Evolutionary conservation across 148 eudicot species (phyloP), one percentile per base, ranked within the genome.

Genomic region (Arbutus unedo): DNA sequence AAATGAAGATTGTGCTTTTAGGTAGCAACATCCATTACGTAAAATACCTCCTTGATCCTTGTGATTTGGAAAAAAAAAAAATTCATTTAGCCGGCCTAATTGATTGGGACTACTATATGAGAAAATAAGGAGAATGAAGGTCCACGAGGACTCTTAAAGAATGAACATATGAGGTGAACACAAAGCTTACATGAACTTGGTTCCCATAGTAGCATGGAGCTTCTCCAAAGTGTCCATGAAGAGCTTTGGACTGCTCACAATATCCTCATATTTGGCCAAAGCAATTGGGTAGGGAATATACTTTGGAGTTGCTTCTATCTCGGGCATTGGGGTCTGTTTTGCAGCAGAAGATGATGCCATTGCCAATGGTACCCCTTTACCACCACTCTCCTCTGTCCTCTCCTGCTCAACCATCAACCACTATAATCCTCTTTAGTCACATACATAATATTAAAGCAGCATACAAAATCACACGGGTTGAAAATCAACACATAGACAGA

Each of bases 151-250:
- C 1, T 3, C 18, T 5, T 21, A 45, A 82, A 19, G 67, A 76
- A 3, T 6, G 31, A 25, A 18, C 4, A 9, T 3, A 9, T 60
- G 75, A 41, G 74, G 77, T 49, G 59, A 13, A 13, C 47, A 59
- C 23, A 5, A 31, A 43, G 62, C 88, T 83, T 87, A 96, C 99
- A 92, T 93, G 89, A 97, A 97, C 78, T 94, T 97, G 83, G 98
- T 91, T 64, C 93, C 93, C 99, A 97, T 91, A 2, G 86, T 68
- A 84, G 89, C 85, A 89, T 97, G 98, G 57, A 93, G 93, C 83
- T 92, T 94, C 88, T 91, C 87, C 50, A 97, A 79, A 79, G 96
- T 88, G 60, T 88, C 90, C 91, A 90, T 87, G 79, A 97, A 97
- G 31, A 92, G 91, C 80, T 86, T 88, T 23, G 86, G 90, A 79